Base-by-base conservation (phyloP, 148 eudicot genomes). In the Pharnaceum exiguum region DNA sequence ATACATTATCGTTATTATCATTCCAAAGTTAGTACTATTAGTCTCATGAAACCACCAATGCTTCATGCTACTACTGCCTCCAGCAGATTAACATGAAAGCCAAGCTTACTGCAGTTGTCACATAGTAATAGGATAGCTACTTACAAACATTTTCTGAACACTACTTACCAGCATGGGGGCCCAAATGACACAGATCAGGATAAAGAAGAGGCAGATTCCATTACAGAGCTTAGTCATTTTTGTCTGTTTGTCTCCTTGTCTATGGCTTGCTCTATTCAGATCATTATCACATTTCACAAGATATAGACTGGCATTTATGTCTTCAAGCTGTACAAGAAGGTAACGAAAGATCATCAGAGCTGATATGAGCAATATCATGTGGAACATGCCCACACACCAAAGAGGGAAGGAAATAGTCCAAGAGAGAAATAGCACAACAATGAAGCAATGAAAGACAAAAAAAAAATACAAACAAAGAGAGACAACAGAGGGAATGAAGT, bases 271-370 rank as follows among this genome's bases (percentile, higher is more conserved):
- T 76, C 99, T 81, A 61, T 94, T 89, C 68, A 94, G 78, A 55
- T 83, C 76, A 12, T 74, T 67, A 66, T 94, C 99, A 42, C 95
- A 87, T 70, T 94, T 94, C 78, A 94, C 99, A 68, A 94, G 96
- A 77, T 86, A 94, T 74, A 94, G 74, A 75, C 99, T 94, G 57
- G 99, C 99, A 68, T 94, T 89, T 71, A 94, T 94, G 79, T 94
- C 99, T 75, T 94, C 99, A 82, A 94, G 72, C 99, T 94, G 67
- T 38, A 57, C 32, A 40, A 42, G n/a, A 63, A 24, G 35, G 12
- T 19, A 17, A 59, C 30, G 51, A 17, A 74, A 53, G 44, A 76
- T 31, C 17, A 55, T 75, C 48, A 51, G 32, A 40, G 11, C 11
- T 49, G 16, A 31, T 38, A 57, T 40, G 29, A 48, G 46, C 54